These are phyloP conservation scores for Galium porrigens DNA, from an alignment of 305 asterid genomes.

Conservation along the genomic window DNA sequence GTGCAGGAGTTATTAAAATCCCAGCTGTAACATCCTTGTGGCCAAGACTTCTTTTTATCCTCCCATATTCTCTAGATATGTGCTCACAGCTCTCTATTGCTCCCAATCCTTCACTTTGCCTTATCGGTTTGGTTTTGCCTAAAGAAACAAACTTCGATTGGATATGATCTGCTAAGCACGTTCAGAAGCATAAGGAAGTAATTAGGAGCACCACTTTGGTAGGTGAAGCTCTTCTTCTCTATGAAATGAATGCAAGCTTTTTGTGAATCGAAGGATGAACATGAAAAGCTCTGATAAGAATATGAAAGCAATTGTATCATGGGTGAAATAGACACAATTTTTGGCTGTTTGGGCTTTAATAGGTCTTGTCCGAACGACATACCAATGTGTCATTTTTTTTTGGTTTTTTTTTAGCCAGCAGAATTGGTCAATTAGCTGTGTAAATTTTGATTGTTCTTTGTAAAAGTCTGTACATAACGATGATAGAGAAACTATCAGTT, in stretches of 20 bases:
- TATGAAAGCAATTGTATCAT: background rate
- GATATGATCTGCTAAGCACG: constrained; percentile 22
- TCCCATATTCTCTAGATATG: constrained; percentile 57
- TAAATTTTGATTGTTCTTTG: background rate
- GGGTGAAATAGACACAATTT: background rate
- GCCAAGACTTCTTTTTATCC: constrained; percentile 76
- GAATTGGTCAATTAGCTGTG: background rate
- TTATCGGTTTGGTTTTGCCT: constrained; percentile 69
- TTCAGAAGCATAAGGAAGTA: background rate
- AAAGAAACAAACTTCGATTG: constrained; percentile 54
- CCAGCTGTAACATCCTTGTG: constrained; percentile 59
- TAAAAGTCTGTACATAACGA: background rate
- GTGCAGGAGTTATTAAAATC: constrained; percentile 88
- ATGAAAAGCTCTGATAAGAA: background rate
- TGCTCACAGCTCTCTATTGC: constrained; percentile 63
- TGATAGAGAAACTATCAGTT: background rate
- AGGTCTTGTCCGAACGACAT: background rate
- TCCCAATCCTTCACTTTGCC: constrained; percentile 60
- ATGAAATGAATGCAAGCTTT: background rate
- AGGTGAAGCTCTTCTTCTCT: background rate
- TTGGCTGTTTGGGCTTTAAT: background rate
- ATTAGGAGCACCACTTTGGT: background rate
- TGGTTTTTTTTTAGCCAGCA: background rate
- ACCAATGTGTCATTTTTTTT: background rate
- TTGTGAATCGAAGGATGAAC: background rate